Base-by-base conservation (phyloP, 306 rosid species). In the Ochetophila trinervis region DNA sequence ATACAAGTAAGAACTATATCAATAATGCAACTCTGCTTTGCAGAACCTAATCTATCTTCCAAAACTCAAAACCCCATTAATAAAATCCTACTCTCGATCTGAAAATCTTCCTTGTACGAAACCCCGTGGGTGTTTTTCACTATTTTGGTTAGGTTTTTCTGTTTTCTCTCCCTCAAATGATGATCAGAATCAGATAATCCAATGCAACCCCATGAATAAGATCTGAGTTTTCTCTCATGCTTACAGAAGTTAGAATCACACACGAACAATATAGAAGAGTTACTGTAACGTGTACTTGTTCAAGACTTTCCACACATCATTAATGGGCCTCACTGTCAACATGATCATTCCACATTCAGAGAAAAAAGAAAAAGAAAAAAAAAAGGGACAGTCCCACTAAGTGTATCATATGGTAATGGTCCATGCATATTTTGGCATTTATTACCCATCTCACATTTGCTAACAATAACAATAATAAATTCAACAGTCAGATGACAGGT, bases 371-470 rank as follows among this genome's bases (percentile, higher is more conserved):
- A 63, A 70, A 60, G 36, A 47, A 69, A 66, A 59, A 27, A 56
- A 21, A 73, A 52, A 65, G 66, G 78, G 75, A 68, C 63, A 69
- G 69, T 70, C 56, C 76, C 76, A 72, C 65, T 30, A 68, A 19
- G 55, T 64, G 53, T 75, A n/a, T n/a, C n/a, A n/a, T n/a, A 49
- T 65, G 78, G 76, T 49, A 53, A 80, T 65, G 83, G 80, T 78
- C 84, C 87, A 77, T 73, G 76, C 85, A 78, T 71, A 84, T 76
- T 80, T 86, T 72, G 81, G 82, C 86, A 88, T 88, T 91, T 91
- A 91, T 91, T 91, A 79, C 82, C 82, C 88, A 79, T 78, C 82
- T 80, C 90, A 78, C 89, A 82, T 75, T 77, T 81, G 80, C 86
- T 84, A 79, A 79, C 82, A 84, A 82, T 58, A 85, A 76, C 84